Evolutionary conservation across 2,329 filamentous ascomycete genomes (phyloP), one percentile per base, ranked within the genome.

Genomic region (Epichloe uncinata): DNA sequence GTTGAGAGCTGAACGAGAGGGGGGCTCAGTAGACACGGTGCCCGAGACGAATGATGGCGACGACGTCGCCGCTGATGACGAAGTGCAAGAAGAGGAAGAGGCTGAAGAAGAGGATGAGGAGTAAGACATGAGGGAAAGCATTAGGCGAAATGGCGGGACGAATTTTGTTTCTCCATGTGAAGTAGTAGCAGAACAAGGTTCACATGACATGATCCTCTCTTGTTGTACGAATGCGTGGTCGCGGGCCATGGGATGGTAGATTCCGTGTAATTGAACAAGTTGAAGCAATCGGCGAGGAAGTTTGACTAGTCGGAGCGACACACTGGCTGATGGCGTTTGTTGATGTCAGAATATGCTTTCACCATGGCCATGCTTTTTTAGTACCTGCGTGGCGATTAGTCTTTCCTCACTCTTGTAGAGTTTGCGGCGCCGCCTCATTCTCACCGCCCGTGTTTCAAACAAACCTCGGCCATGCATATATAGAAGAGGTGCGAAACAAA

Each of bases 1-100:
- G 73, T 64, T 97, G 58, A 76, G 78, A 61, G 64, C 95, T 54
- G 93, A 97, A 71, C 78, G 76, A 52, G 82, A 89, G 58, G 85
- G 85, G 3, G 74, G 73, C 3, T 63, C 68, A 52, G 63, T 49
- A 12, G 48, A 42, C 18, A 26, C 22, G n/a, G 20, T 36, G 20
- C 33, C 22, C 2, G 41, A 48, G 33, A 47, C 33, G 8, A 48
- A 48, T 22, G 41, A 35, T 4, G 46, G 47, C 20, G 57, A 53
- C 16, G 52, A 52, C 35, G 48, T 45, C 12, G 22, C 41, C n/a
- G 42, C 37, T 7, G 47, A 46, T 11, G 40, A 13, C 16, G 49
- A 41, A 30, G 55, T 56, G 42, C 56, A 57, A 51, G 52, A 33
- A 56, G 56, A 53, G 40, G 57, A 54, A 13, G 60, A 53, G 1